A percentile compares a stretch with the other conserved stretches of the same genome.
Conservation (phyloP, 2,329 filamentous ascomycete species). For the Dactylellina parvicollis region DNA sequence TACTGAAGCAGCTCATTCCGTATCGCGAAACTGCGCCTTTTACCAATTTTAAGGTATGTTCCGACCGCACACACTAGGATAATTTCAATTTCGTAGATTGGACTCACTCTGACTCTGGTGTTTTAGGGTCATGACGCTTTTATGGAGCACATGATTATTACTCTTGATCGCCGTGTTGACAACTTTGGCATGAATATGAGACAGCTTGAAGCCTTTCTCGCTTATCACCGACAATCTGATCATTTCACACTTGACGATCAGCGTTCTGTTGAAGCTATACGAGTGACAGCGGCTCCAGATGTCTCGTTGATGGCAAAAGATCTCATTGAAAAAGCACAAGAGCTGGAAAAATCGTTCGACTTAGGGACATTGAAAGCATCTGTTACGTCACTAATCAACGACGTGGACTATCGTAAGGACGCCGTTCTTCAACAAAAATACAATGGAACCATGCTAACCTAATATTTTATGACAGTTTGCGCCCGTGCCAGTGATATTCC, state of each 20-base stretch:
- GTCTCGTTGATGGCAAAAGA: slow-evolving; percentile 47
- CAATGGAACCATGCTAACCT: not conserved
- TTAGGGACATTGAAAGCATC: slow-evolving; percentile 21
- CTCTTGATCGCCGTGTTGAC: slow-evolving; percentile 35
- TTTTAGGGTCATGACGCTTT: slow-evolving; percentile 35
- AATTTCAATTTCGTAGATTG: too few relatives aligned
- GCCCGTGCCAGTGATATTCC: slow-evolving; percentile 46
- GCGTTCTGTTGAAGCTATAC: slow-evolving; percentile 38
- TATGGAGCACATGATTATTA: slow-evolving; percentile 35
- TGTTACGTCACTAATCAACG: slow-evolving; percentile 36
- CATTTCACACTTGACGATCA: slow-evolving; percentile 49
- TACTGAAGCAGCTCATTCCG: slow-evolving; percentile 34
- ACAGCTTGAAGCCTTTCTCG: slow-evolving; percentile 35
- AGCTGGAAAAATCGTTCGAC: slow-evolving; percentile 31
- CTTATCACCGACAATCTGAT: slow-evolving; percentile 23
- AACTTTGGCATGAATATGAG: slow-evolving; percentile 48
- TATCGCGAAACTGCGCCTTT: slow-evolving; percentile 34
- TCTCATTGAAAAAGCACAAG: slow-evolving; percentile 33
- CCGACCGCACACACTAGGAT: too few relatives aligned
- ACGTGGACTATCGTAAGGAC: slow-evolving; percentile 45
- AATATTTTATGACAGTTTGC: slow-evolving; percentile 10
- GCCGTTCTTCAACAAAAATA: not conserved
- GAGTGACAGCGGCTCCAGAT: slow-evolving; percentile 44
- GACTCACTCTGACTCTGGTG: not conserved
- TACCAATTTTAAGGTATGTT: slow-evolving; percentile 42